These are phyloP conservation scores for Phyllosticta capitalensis DNA, from an alignment of 2,329 filamentous ascomycete genomes.

Conservation along the genomic window DNA sequence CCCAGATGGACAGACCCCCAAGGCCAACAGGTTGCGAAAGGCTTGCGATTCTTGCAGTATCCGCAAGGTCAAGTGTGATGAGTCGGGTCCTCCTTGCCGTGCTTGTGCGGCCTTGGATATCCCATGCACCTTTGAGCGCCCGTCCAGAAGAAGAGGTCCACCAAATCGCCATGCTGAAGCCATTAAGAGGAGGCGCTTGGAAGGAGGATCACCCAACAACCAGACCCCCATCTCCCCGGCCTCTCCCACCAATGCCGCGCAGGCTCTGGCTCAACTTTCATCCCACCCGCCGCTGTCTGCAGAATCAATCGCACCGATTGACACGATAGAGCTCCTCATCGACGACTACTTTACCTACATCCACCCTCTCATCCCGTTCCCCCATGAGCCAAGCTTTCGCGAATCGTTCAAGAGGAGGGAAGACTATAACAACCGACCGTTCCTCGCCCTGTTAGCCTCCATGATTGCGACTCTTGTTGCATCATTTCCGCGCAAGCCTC, in stretches of 20 bases:
- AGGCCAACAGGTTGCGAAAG: slow-evolving; percentile 29
- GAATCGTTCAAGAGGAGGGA: slow-evolving; percentile 57
- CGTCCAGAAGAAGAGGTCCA: slow-evolving; percentile 53
- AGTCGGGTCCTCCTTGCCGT: slow-evolving; percentile 55
- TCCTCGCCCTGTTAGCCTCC: slow-evolving; percentile 60
- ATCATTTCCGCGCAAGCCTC: slow-evolving; percentile 63
- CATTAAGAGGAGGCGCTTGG: slow-evolving; percentile 52
- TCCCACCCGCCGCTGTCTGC: slow-evolving; percentile 43
- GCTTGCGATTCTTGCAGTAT: slow-evolving; percentile 35
- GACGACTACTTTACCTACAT: slow-evolving; percentile 81
- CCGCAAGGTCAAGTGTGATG: slow-evolving; percentile 48
- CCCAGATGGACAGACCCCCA: slow-evolving; percentile 16
- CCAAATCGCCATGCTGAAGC: slow-evolving; percentile 59
- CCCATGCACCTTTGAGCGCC: slow-evolving; percentile 57
- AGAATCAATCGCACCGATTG: slow-evolving; percentile 62
- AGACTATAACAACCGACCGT: slow-evolving; percentile 56
- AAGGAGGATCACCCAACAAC: slow-evolving; percentile 29
- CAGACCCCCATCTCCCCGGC: slow-evolving; percentile 36
- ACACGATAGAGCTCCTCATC: slow-evolving; percentile 58
- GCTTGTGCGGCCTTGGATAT: slow-evolving; percentile 57
- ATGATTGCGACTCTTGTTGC: slow-evolving; percentile 68
- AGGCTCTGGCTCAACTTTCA: slow-evolving; percentile 42
- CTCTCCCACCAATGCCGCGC: slow-evolving; percentile 44
- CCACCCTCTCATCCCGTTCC: slow-evolving; percentile 66
- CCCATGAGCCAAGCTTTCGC: slow-evolving; percentile 68